These are phyloP conservation scores for Podila epigama DNA, from an alignment of 192 early-diverging fungal genomes.

Conservation along the genomic window DNA sequence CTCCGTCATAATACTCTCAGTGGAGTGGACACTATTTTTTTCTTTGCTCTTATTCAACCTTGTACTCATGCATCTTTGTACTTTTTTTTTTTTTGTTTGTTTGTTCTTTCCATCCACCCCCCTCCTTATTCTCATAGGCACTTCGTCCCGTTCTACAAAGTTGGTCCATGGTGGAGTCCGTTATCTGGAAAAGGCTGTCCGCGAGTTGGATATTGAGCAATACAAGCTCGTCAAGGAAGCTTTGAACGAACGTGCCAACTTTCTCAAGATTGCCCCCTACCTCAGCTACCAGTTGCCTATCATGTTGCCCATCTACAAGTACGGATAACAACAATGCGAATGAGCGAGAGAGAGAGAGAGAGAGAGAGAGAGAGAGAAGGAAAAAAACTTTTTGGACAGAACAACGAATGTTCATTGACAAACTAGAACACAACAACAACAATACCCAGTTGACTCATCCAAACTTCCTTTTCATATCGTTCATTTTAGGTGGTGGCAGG, in stretches of 20 bases:
- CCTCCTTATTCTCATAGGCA: constrained; percentile 62
- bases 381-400: no score
- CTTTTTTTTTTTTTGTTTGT: no score
- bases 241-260: constrained; percentile 92
- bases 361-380: no score
- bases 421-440: no score
- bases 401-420: no score
- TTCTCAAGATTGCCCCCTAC: constrained; percentile 96
- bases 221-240: constrained; percentile 96
- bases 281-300: constrained; percentile 92
- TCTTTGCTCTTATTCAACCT: no score
- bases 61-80: no score
- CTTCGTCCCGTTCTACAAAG: constrained; percentile 92
- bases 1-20: no score
- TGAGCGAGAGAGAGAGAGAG: not conserved
- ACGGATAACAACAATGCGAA: constrained; percentile 17
- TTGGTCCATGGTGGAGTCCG: constrained; percentile 97
- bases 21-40: no score
- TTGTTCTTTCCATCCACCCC: not conserved
- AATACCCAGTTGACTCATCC: no score
- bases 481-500: constrained; percentile 85
- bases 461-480: not conserved
- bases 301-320: constrained; percentile 93
- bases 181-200: constrained; percentile 96
- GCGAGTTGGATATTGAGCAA: constrained; percentile 94